Evolutionary conservation across 495 filamentous ascomycete genomes (phyloP).

Genomic region (Annulohypoxylon maeteangense): DNA sequence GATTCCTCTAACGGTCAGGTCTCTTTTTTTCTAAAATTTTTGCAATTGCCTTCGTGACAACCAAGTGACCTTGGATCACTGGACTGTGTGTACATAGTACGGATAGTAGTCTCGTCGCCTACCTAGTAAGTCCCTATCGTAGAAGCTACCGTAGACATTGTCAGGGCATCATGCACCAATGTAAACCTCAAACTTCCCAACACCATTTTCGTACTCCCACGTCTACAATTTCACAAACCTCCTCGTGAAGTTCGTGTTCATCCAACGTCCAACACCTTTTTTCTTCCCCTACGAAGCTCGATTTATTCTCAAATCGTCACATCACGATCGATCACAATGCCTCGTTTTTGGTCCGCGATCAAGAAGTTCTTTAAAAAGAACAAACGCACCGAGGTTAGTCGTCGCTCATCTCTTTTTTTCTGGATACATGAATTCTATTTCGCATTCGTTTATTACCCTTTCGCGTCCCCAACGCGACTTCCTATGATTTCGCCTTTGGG

Average conservation of each 20-base stretch:
- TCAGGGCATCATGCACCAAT: not conserved
- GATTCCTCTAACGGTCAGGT: not conserved
- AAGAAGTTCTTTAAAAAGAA: slow-evolving; percentile 1
- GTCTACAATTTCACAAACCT: not conserved
- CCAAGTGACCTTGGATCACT: not conserved
- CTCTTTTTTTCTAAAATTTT: not conserved
- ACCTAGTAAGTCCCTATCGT: too few relatives aligned
- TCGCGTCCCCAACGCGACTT: not conserved
- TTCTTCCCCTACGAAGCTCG: not conserved
- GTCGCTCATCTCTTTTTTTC: not conserved
- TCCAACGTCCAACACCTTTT: not conserved
- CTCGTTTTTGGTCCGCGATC: not conserved
- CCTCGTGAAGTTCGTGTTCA: not conserved
- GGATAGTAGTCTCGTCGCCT: not conserved
- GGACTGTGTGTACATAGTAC: too few relatives aligned
- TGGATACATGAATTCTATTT: not conserved
- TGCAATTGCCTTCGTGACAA: not conserved
- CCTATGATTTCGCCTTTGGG: not conserved
- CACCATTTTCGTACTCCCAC: not conserved
- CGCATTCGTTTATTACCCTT: not conserved
- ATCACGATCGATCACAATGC: not conserved
- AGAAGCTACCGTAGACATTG: too few relatives aligned
- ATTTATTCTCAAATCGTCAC: not conserved
- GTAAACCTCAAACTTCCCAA: not conserved
- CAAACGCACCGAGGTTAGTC: not conserved